Evolutionary conservation across 345 rosid species (phyloP).

Genomic region (Ceriops zippeliana): DNA sequence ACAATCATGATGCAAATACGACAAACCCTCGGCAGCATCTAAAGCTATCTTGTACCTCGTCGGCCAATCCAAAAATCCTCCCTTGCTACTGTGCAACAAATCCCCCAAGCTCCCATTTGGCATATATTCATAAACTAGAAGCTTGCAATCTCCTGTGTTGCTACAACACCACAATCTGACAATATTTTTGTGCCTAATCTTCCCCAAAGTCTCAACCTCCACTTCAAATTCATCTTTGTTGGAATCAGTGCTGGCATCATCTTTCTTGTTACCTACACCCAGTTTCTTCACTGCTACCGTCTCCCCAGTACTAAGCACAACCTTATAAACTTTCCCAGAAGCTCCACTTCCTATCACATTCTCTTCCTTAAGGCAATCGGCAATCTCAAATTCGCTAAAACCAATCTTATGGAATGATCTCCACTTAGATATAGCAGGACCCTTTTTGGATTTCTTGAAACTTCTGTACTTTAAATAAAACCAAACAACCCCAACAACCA

Average conservation of each 20-base stretch:
- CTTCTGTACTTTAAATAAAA: conserved; percentile 50
- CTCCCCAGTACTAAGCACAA: conserved; percentile 56
- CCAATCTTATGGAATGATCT: conserved; percentile 80
- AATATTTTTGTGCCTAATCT: conserved; percentile 81
- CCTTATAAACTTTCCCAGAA: conserved; percentile 84
- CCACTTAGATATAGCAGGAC: conserved; percentile 54
- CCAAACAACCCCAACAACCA: conserved; percentile 57
- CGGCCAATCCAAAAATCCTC: conserved; percentile 60
- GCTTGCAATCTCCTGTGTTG: conserved; percentile 51
- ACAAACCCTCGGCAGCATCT: conserved; percentile 85
- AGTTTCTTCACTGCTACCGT: conserved; percentile 88
- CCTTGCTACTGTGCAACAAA: conserved; percentile 53
- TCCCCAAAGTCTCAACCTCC: conserved; percentile 83
- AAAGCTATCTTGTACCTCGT: conserved; percentile 65
- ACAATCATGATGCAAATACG: conserved; percentile 88
- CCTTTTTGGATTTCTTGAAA: conserved; percentile 42
- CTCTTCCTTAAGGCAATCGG: conserved; percentile 52
- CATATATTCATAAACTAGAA: conserved; percentile 90
- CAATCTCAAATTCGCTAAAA: conserved; percentile 65
- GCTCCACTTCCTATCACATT: conserved; percentile 80
- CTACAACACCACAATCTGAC: conserved; percentile 89
- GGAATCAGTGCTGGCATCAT: conserved; percentile 22
- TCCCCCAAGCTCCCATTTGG: conserved; percentile 88
- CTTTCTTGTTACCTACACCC: conserved; percentile 35
- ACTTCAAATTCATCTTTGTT: conserved; percentile 54